A percentile compares a stretch with the other conserved stretches of the same genome.
Evolutionary conservation across 208 protist genomes (phyloP).

Genomic region (Naegleria gruberi): DNA sequence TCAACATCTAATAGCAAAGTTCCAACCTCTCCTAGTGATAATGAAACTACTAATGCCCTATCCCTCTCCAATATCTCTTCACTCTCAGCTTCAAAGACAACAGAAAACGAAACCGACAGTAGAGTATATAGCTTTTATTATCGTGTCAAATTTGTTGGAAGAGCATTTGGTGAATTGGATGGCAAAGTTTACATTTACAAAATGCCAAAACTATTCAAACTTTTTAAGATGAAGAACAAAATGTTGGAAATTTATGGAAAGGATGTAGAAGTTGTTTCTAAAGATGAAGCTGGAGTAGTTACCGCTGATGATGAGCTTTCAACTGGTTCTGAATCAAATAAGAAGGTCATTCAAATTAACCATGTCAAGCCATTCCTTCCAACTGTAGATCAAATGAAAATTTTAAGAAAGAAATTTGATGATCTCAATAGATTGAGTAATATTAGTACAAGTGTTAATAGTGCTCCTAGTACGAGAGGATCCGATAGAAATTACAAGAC

Average conservation of each 20-base stretch:
- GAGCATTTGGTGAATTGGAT: background rate
- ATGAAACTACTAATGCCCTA: background rate
- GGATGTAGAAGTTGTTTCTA: background rate
- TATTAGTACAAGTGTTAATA: background rate
- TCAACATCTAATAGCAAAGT: background rate
- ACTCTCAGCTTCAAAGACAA: background rate
- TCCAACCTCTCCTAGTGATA: background rate
- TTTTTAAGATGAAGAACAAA: background rate
- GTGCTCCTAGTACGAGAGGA: background rate
- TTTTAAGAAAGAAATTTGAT: background rate
- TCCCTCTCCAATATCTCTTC: background rate
- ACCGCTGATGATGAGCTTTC: background rate
- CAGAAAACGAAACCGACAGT: background rate
- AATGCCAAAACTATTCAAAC: background rate
- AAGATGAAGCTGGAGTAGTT: background rate
- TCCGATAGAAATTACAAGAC: background rate
- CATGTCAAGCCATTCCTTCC: background rate
- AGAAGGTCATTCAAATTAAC: background rate
- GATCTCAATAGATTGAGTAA: background rate
- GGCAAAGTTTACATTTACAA: constrained; percentile 15
- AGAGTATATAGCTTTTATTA: background rate
- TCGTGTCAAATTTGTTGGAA: background rate
- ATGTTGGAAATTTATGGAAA: background rate
- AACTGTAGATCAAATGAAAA: background rate
- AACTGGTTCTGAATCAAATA: background rate